These are phyloP conservation scores for Dendrobium nobile DNA, from an alignment of 106 monocot species.

Conservation along the genomic window DNA sequence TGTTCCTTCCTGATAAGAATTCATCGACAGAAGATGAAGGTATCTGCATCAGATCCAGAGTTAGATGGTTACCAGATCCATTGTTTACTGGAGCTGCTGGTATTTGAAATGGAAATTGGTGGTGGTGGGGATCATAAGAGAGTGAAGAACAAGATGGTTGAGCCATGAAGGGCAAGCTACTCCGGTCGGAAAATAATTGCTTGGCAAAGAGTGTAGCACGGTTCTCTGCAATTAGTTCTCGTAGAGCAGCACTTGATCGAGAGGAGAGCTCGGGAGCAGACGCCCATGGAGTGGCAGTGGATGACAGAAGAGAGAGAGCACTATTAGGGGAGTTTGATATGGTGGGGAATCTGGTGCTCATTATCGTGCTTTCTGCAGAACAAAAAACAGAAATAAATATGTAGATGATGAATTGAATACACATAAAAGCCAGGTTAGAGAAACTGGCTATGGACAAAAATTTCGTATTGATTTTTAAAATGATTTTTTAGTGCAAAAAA, in stretches of 20 bases:
- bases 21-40: too few relatives aligned
- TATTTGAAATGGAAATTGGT: conserved; percentile 7
- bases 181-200: conserved; percentile 22
- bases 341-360: conserved; percentile 17
- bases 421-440: too few relatives aligned
- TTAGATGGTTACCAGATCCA: conserved; percentile 23
- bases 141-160: background rate
- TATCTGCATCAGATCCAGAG: conserved; percentile 60
- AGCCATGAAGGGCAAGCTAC: background rate
- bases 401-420: too few relatives aligned
- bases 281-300: conserved; percentile 36
- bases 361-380: conserved; percentile 14
- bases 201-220: conserved; percentile 44
- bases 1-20: too few relatives aligned
- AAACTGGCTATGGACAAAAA: too few relatives aligned
- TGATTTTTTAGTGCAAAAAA: too few relatives aligned
- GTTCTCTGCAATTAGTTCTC: conserved; percentile 67
- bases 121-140: conserved; percentile 6
- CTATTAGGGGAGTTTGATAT: conserved; percentile 28
- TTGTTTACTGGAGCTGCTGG: background rate
- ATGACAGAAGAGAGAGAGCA: conserved; percentile 98
- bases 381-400: background rate
- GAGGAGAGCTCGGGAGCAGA: conserved; percentile 47
- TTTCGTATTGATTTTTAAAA: too few relatives aligned
- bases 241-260: conserved; percentile 51